Evolutionary conservation across 2,329 filamentous ascomycete species (phyloP), one percentile per base, ranked within the genome.

Genomic region (Sordariomycetes sp.): DNA sequence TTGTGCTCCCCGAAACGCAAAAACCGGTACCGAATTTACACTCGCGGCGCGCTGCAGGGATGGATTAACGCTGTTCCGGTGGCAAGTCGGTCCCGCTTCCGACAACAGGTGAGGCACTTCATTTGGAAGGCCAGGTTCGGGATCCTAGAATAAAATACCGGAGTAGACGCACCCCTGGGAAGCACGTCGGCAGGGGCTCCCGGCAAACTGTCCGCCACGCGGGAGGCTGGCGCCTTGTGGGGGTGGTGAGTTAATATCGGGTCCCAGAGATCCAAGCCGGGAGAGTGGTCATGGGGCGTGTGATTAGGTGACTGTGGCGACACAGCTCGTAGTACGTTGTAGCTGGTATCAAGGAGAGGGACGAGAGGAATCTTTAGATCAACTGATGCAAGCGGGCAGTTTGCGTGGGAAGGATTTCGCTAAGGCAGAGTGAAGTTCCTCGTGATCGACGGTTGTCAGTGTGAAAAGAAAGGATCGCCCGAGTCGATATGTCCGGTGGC

Each of bases 201-300:
- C 55, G 55, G 40, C 18, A 53, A 57, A 57, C 48, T 57, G 55
- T 43, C 55, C 55, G 55, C 55, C 28, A 32, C 40, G 55, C 55
- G 25, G 40, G 40, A 37, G 24, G 28, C 22, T 53, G 40, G 32
- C 55, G 55, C 32, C n/a, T 24, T 37, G 34, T 14, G 34, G 28
- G 37, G 55, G 24, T 52, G 55, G 55, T 40, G 37, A 50, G 32
- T 53, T 53, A 57, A 57, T 57, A 40, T 52, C 24, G n/a, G 25
- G 46, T 24, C 28, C 55, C 46, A 57, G 24, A 53, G 48, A 34
- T 35, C 40, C 34, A 22, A 24, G 8, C 11, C 20, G 20, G n/a
- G 18, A 12, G 10, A 52, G 37, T 16, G 28, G 55, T 40, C 40
- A 57, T 28, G 55, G 55, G 55, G 55, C n/a, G 54, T 55, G 54